A percentile compares a stretch with the other conserved stretches of the same genome.
Conservation (phyloP, 805 yeast species). For the Wickerhamomyces ciferrii region DNA sequence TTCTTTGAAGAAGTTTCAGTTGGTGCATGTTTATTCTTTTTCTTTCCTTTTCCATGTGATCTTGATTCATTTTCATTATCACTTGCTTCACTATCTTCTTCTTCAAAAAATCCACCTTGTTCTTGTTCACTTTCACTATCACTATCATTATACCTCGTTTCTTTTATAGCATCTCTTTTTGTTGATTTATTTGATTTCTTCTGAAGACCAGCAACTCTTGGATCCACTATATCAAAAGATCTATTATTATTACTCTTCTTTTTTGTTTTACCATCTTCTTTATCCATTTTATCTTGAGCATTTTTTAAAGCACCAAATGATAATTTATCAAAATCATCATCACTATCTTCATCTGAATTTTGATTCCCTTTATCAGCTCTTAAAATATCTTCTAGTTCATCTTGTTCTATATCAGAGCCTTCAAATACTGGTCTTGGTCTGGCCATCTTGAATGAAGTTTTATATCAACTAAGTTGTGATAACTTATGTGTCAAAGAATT, state of each 20-base stretch:
- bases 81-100: constrained; percentile 17
- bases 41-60: constrained; percentile 16
- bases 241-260: background rate
- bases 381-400: background rate
- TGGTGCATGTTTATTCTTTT: constrained; percentile 81
- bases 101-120: constrained; percentile 32
- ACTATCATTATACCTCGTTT: constrained; percentile 10
- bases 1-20: constrained; percentile 69
- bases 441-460: background rate
- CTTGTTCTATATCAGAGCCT: background rate
- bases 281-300: constrained; percentile 44
- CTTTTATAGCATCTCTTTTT: constrained; percentile 1
- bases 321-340: constrained; percentile 33
- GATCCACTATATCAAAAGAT: background rate
- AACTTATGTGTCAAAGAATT: background rate
- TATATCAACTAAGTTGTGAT: no score
- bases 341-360: constrained; percentile 11
- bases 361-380: background rate
- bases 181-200: background rate
- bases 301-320: constrained; percentile 61
- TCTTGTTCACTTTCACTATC: constrained; percentile 9
- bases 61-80: constrained; percentile 17
- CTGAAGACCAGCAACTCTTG: constrained; percentile 1
- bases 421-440: background rate
- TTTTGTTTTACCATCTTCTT: constrained; percentile 9